A percentile compares a stretch with the other conserved stretches of the same genome.
Evolutionary conservation across 2,329 filamentous ascomycete genomes (phyloP).

Genomic region (Monosporascus sp.): DNA sequence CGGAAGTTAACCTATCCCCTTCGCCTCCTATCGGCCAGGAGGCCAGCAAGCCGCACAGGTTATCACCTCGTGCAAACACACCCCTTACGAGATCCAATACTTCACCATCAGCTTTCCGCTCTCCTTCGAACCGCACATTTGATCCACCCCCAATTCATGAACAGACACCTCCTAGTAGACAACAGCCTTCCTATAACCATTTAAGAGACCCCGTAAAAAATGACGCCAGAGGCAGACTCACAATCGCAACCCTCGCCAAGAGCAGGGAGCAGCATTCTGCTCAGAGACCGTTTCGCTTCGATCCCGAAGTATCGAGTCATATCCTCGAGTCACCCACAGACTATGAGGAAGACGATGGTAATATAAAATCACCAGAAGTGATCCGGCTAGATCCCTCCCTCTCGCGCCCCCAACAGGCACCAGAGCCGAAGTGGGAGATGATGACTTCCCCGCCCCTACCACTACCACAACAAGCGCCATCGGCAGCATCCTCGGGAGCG

Average conservation of each 20-base stretch:
- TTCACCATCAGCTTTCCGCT: conserved; percentile 44
- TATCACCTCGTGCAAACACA: conserved; percentile 32
- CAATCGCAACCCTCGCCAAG: conserved; percentile 18
- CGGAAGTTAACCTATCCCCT: conserved; percentile 42
- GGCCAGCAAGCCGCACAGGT: conserved; percentile 16
- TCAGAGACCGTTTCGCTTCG: conserved; percentile 21
- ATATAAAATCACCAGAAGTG: conserved; percentile 23
- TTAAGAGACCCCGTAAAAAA: conserved; percentile 11
- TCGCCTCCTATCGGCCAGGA: conserved; percentile 24
- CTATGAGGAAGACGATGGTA: conserved; percentile 16
- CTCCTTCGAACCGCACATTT: conserved; percentile 35
- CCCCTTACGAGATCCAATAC: conserved; percentile 46
- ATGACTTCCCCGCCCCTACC: conserved; percentile 30
- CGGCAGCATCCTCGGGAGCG: conserved; percentile 20
- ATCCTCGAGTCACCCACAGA: conserved; percentile 39
- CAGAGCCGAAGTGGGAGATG: conserved; percentile 45
- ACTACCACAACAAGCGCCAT: conserved; percentile 22
- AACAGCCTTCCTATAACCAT: conserved; percentile 6
- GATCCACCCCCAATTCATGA: conserved; percentile 18
- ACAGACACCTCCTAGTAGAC: conserved; percentile 5
- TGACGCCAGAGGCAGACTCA: conserved; percentile 17
- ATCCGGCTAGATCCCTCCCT: conserved; percentile 19
- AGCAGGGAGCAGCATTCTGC: conserved; percentile 12
- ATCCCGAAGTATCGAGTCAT: conserved; percentile 30
- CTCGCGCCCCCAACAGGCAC: conserved; percentile 21